phyloP scores from a whole-genome alignment of 2,329 filamentous ascomycete species.

The Cladosporium sp. region DNA sequence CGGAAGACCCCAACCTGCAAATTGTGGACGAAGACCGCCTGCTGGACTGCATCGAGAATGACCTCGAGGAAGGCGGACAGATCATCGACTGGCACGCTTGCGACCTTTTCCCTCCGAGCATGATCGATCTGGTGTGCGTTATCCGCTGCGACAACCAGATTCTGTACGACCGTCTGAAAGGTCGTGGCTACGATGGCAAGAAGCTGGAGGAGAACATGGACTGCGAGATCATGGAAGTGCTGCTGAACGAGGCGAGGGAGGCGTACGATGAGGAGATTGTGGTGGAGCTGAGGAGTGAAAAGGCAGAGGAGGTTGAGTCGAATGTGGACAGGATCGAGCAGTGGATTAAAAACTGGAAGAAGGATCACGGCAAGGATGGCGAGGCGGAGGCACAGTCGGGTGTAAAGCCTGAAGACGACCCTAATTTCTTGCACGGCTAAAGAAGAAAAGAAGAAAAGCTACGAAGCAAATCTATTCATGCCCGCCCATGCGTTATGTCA shows the following conservation, averaged over 20 bases:
- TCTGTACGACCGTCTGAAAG: conserved; percentile 77
- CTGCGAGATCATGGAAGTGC: conserved; percentile 93
- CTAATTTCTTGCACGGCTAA: conserved; percentile 33
- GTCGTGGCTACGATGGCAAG: conserved; percentile 72
- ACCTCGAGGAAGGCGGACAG: conserved; percentile 71
- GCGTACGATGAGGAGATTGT: conserved; percentile 83
- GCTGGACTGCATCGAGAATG: conserved; percentile 81
- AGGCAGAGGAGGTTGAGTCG: conserved; percentile 75
- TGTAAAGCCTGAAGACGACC: conserved; percentile 28
- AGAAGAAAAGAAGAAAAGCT: not conserved
- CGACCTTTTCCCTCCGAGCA: conserved; percentile 86
- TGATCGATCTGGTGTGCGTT: conserved; percentile 94
- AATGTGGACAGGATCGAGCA: conserved; percentile 79
- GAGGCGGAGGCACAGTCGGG: conserved; percentile 22
- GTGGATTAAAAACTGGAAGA: conserved; percentile 81
- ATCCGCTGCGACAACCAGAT: conserved; percentile 73
- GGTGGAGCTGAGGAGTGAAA: conserved; percentile 80
- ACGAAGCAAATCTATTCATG: not conserved
- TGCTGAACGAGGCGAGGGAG: conserved; percentile 84
- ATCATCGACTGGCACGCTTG: conserved; percentile 98
- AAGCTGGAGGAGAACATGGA: conserved; percentile 97
- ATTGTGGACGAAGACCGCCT: conserved; percentile 94
- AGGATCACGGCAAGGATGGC: conserved; percentile 49
- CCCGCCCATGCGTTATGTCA: too few relatives aligned
- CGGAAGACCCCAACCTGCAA: conserved; percentile 75